phyloP scores from a whole-genome alignment of 768 basidiomycete species.

The Tylopilus balloui region DNA sequence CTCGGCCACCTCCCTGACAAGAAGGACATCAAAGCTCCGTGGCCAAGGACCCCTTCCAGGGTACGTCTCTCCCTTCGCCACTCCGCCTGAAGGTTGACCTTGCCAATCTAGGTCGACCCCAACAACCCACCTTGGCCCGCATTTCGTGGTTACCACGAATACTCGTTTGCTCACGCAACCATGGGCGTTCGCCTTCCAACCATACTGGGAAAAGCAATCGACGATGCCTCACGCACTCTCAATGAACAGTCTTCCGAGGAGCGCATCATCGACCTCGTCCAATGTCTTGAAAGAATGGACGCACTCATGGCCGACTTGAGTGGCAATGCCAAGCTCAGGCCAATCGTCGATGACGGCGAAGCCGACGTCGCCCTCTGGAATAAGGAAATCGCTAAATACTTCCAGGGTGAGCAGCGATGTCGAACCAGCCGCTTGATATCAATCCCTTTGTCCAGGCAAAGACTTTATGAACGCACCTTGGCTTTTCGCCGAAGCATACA shows the following conservation, averaged over 20 bases:
- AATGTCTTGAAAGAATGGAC: slow-evolving; percentile 88
- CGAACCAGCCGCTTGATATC: neutral
- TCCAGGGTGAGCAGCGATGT: slow-evolving; percentile 57
- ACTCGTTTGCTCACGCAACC: slow-evolving; percentile 84
- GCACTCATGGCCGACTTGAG: slow-evolving; percentile 84
- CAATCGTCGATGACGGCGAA: slow-evolving; percentile 87
- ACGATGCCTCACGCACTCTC: slow-evolving; percentile 83
- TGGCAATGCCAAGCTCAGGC: slow-evolving; percentile 76
- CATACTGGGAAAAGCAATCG: slow-evolving; percentile 93
- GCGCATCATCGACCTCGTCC: slow-evolving; percentile 74
- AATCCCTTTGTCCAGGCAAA: slow-evolving; percentile 46
- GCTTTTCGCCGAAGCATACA: slow-evolving; percentile 95
- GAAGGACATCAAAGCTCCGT: slow-evolving; percentile 65
- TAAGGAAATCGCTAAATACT: slow-evolving; percentile 93
- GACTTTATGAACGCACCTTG: slow-evolving; percentile 96
- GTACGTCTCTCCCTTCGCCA: slow-evolving; percentile 32
- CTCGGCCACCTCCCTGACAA: slow-evolving; percentile 73
- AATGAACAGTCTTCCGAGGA: slow-evolving; percentile 85
- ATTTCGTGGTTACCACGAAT: slow-evolving; percentile 76
- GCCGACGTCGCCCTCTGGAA: slow-evolving; percentile 95
- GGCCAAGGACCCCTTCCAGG: slow-evolving; percentile 71
- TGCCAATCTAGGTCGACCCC: slow-evolving; percentile 55
- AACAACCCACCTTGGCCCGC: slow-evolving; percentile 84
- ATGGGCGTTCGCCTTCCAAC: slow-evolving; percentile 96
- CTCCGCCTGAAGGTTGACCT: neutral